Evolutionary conservation across 129 eudicot genomes (phyloP), one percentile per base, ranked within the genome.

Genomic region (Flaveria robusta): DNA sequence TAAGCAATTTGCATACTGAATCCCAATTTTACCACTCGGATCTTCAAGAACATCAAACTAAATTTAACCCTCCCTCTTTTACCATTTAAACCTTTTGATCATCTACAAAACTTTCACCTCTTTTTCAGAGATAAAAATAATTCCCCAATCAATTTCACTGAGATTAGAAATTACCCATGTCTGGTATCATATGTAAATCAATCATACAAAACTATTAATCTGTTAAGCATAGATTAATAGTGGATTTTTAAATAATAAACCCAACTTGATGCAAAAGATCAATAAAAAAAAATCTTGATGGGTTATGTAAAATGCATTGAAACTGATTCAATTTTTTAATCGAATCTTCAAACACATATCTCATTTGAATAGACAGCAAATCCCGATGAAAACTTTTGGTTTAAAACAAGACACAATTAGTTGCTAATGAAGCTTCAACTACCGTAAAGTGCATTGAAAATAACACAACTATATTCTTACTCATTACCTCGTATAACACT

Each of bases 241-340:
- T 45, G n/a, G 43, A 58, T 22, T 68, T 27, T 7, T 16, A 27
- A 1, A 8, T 18, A 29, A 76, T 12, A 77, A 67, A 52, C 68
- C 55, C 59, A 77, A 43, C 16, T 56, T 69, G 15, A 68, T 77
- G 1, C 12, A 56, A 41, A 7, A 41, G 24, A 72, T 49, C 83
- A 55, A 65, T 41, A 26, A 72, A 72, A 72, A 73, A 72, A 72
- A 73, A 79, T 50, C 82, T 72, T 60, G 39, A 71, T 72, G 58
- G 41, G 77, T 62, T 51, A 62, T 49, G 34, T 24, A 47, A 71
- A 62, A 71, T 63, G 73, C 77, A 71, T 23, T 39, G 15, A 68
- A 39, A 39, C 50, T 15, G 66, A 24, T 18, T 47, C 42, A 43
- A 77, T 23, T 3, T n/a, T 10, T 1, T 6, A 2, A 66, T 76